Base-by-base conservation (phyloP, 2,329 filamentous ascomycete species). In the Berkeleyomyces rouxiae region DNA sequence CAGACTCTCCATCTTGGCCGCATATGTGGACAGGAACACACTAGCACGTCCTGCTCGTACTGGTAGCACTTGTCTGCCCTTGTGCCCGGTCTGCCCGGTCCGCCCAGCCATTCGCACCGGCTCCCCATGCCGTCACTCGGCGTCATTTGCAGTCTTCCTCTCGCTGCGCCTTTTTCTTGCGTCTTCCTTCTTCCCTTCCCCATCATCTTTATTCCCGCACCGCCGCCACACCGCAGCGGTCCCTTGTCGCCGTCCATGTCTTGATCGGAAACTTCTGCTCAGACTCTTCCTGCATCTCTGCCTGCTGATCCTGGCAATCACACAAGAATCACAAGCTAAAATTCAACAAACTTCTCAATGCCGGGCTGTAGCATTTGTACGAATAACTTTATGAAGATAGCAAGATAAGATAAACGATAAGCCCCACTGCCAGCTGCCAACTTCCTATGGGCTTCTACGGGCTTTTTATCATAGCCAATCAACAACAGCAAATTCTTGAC, bases 401-500 rank as follows among this genome's bases (percentile, higher is more conserved):
- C 33, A 36, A 31, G 51, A 55, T 55, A 55, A 55, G 51, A 55
- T 55, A 55, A 23, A 55, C 51, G 51, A 55, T 55, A 55, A 37
- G 33, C 16, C 37, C 33, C 11, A 37, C 43, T 55, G 23, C 23
- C 23, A 23, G 23, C 23, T 23, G 23, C 23, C 23, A 23, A 16
- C 9, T 39, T 23, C 1, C 10, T 7, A 7, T n/a, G n/a, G n/a
- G 7, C 13, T 10, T 23, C 51, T 39, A 13, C 11, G 11, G 33
- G 9, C 51, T 9, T 39, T 13, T 55, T 55, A 55, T 55, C 51
- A 36, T 31, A 4, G 9, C 63, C 63, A 64, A 64, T 64, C 53
- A 64, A 11, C 55, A 44, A 23, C 7, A 58, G 58, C 42, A 43
- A 5, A 55, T 55, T 55, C 33, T 3, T 16, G 33, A 7, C 51